A percentile compares a stretch with the other conserved stretches of the same genome.
phyloP scores from a whole-genome alignment of 129 eudicot genomes.

The Centella asiatica region DNA sequence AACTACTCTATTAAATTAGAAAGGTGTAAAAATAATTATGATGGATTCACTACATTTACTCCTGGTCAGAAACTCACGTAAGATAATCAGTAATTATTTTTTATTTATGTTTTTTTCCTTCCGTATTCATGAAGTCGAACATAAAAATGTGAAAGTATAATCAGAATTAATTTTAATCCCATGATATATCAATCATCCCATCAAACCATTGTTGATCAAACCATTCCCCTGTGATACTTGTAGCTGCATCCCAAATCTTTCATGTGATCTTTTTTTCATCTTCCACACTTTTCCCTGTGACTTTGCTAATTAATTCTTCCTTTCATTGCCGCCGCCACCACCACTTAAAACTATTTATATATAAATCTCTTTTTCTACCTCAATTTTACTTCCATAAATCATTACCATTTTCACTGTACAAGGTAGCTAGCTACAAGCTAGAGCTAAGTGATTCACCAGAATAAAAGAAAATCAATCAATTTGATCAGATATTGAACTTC shows the following conservation, averaged over 20 bases:
- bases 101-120: not conserved
- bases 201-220: constrained; percentile 14
- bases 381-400: constrained; percentile 11
- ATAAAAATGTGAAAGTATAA: constrained; percentile 35
- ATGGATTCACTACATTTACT: constrained; percentile 8
- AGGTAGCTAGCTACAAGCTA: not conserved
- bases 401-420: constrained; percentile 3
- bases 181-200: constrained; percentile 1
- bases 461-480: not conserved
- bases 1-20: too few species aligned
- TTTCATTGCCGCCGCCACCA: constrained; percentile 59
- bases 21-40: not conserved
- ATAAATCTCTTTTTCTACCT: constrained; percentile 1
- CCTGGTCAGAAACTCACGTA: constrained; percentile 36
- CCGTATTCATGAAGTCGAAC: constrained; percentile 2
- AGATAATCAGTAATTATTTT: not conserved
- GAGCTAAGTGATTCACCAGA: not conserved
- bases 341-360: constrained; percentile 2
- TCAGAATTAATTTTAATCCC: not conserved
- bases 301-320: too few species aligned
- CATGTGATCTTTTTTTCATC: constrained; percentile 49
- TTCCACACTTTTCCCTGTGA: constrained; percentile 63
- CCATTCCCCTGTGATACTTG: constrained; percentile 32
- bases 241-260: constrained; percentile 35
- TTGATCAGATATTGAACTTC: not conserved